Conservation (phyloP, 768 basidiomycete genomes). For the Calocybe gangraenosa region DNA sequence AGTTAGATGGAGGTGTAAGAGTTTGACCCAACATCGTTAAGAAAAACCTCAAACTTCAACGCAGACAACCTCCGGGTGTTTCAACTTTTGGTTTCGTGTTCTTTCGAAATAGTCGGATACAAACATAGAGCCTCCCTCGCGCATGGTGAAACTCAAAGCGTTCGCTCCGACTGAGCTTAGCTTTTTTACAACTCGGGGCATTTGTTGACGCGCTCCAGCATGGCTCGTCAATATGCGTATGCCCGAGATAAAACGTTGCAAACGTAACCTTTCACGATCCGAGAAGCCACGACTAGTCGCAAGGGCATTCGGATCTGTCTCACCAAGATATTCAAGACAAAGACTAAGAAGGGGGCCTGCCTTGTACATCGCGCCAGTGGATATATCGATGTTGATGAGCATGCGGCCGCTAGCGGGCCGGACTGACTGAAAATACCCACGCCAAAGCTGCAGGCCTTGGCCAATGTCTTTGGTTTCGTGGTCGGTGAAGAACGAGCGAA, state of each 20-base stretch:
- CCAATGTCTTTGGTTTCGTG: conserved; percentile 47
- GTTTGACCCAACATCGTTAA: too few species aligned
- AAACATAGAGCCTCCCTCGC: conserved; percentile 50
- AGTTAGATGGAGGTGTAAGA: too few species aligned
- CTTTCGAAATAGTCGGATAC: conserved; percentile 59
- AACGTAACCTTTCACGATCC: conserved; percentile 49
- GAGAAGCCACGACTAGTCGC: conserved; percentile 42
- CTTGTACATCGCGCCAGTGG: conserved; percentile 70
- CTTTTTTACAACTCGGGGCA: conserved; percentile 60
- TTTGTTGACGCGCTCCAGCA: conserved; percentile 28
- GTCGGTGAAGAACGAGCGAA: conserved; percentile 69
- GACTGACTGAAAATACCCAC: conserved; percentile 72
- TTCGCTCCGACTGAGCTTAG: conserved; percentile 51
- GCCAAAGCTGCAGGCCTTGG: conserved; percentile 58
- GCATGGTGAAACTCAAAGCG: conserved; percentile 49
- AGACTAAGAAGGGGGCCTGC: conserved; percentile 49
- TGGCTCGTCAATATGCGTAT: conserved; percentile 44
- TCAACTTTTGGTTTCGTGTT: conserved; percentile 48
- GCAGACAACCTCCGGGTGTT: conserved; percentile 62
- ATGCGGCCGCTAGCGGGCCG: conserved; percentile 58
- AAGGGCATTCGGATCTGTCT: conserved; percentile 26
- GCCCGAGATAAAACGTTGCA: conserved; percentile 54
- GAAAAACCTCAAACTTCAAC: conserved; percentile 47
- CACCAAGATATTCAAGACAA: conserved; percentile 46
- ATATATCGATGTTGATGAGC: conserved; percentile 68